Evolutionary conservation across 441 rosid species (phyloP), one percentile per base, ranked within the genome.

Genomic region (Macaranga tanarius): DNA sequence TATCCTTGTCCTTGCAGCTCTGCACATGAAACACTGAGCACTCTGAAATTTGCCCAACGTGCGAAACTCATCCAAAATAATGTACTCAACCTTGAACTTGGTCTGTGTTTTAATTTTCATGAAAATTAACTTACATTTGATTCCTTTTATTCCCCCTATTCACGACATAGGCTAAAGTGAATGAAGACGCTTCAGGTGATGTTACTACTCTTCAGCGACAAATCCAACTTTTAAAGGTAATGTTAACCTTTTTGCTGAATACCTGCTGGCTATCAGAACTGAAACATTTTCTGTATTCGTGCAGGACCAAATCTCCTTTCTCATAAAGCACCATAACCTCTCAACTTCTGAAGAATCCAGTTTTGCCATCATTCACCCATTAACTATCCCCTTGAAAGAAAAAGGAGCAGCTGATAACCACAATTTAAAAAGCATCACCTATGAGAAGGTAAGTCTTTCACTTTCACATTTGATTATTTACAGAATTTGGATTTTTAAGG

Each of bases 181-280:
- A 94, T 56, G 99, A 92, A 87, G 97, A 94, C 85, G 95, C 97
- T 77, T 89, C 97, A 10, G 97, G 97, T 66, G 97, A 94, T 79
- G 90, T 89, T 56, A 76, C 82, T 71, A 90, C 95, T 62, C 85
- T 94, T 75, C 97, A 94, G 79, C 91, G 79, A 71, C 92, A 94
- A 86, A 89, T 94, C 79, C 90, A 84, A 80, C 89, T 86, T 45
- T 79, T 94, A 42, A 90, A 94, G 95, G 97, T 88, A 82, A 52
- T 51, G 59, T 56, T 67, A 74, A 62, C 69, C 47, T 40, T 78
- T 79, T 10, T 60, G 65, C 79, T 72, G 25, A 45, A 59, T 66
- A 74, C 48, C 22, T 59, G 68, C 50, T 71, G 74, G 70, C 20
- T 64, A 62, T 50, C 61, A 60, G 68, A 77, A 63, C 77, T 73